A percentile compares a stretch with the other conserved stretches of the same genome.
phyloP scores from a whole-genome alignment of 345 rosid genomes.

The Rhodamnia rubescens region DNA sequence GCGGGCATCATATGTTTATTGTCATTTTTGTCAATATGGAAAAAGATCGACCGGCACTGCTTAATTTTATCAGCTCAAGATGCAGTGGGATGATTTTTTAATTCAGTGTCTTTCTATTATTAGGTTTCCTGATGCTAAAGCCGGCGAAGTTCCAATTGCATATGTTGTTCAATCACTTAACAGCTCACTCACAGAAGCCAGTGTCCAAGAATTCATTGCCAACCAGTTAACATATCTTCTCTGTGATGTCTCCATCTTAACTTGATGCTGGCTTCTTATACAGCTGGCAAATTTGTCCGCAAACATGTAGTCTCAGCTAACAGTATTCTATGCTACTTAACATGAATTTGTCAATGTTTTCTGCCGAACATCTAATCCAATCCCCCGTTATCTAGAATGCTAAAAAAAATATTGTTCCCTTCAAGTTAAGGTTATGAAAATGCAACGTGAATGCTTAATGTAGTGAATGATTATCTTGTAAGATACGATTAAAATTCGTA shows the following conservation, averaged over 20 bases:
- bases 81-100: neutral
- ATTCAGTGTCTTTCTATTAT: neutral
- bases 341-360: neutral
- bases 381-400: neutral
- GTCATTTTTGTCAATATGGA: neutral
- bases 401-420: neutral
- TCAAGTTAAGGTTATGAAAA: neutral
- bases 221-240: conserved; percentile 12
- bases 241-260: neutral
- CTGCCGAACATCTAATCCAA: neutral
- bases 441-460: neutral
- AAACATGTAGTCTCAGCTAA: neutral
- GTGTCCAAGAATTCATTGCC: conserved; percentile 19
- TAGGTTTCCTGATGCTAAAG: conserved; percentile 41
- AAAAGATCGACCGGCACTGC: neutral
- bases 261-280: neutral
- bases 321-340: neutral
- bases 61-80: neutral
- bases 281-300: neutral
- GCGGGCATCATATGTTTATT: neutral
- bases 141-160: conserved; percentile 43
- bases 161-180: conserved; percentile 26
- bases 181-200: conserved; percentile 23
- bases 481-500: too few species aligned
- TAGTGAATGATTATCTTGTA: neutral